Conservation (phyloP, 2,329 filamentous ascomycete genomes). For the Fusarium haematococcum region DNA sequence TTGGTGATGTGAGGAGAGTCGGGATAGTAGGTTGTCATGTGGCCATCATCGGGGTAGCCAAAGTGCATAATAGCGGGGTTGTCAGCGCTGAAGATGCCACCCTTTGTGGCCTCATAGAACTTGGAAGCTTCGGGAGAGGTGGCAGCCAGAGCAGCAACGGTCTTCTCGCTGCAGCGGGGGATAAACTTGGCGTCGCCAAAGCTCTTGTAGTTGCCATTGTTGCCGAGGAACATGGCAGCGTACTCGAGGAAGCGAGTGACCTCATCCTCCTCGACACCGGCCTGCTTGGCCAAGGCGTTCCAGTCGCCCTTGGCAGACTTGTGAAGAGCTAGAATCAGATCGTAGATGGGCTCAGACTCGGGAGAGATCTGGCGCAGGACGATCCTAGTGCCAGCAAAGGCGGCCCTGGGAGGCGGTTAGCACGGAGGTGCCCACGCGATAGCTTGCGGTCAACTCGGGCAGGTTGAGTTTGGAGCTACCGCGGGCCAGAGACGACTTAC, state of each 20-base stretch:
- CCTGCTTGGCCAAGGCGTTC: constrained; percentile 73
- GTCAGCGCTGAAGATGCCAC: constrained; percentile 77
- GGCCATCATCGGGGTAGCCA: constrained; percentile 79
- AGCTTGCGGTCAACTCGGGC: constrained; percentile 18
- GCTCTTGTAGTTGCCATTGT: constrained; percentile 87
- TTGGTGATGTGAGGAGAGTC: constrained; percentile 80
- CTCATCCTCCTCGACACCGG: constrained; percentile 72
- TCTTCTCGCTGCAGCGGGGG: constrained; percentile 74
- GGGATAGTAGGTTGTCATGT: constrained; percentile 87
- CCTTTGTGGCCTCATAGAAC: constrained; percentile 75
- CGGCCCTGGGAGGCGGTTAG: constrained; percentile 64
- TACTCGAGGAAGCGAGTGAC: constrained; percentile 80
- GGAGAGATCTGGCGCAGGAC: constrained; percentile 85
- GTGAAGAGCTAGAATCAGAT: constrained; percentile 81
- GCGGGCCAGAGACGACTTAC: constrained; percentile 57
- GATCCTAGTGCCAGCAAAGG: constrained; percentile 81
- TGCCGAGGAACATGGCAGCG: constrained; percentile 81
- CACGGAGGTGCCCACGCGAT: constrained; percentile 17
- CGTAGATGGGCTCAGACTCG: constrained; percentile 84
- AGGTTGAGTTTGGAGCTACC: constrained; percentile 2
- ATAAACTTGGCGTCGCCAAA: constrained; percentile 90
- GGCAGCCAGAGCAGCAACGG: constrained; percentile 73
- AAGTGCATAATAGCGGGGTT: constrained; percentile 77
- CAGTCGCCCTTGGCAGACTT: constrained; percentile 76
- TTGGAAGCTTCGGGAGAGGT: constrained; percentile 70